These are phyloP conservation scores for Sphagnurus paluster DNA, from an alignment of 1,284 basidiomycete genomes.

Conservation along the genomic window DNA sequence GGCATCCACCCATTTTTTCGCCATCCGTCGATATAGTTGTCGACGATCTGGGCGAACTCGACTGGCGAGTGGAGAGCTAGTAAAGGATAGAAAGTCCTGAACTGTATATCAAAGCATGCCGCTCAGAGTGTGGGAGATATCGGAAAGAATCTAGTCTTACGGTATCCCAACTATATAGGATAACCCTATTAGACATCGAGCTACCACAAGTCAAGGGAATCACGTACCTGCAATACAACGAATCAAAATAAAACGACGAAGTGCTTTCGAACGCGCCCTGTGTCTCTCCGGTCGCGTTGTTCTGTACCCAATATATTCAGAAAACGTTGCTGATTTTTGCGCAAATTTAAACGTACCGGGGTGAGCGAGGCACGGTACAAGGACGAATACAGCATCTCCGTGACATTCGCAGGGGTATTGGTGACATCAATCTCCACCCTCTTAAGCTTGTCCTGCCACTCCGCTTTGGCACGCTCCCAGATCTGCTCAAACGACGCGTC, in stretches of 20 bases:
- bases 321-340: neutral
- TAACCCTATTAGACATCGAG: neutral
- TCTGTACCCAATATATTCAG: conserved; percentile 34
- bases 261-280: conserved; percentile 66
- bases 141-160: too few species aligned
- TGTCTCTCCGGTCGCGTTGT: conserved; percentile 72
- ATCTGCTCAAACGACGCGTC: conserved; percentile 44
- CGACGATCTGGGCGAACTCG: conserved; percentile 47
- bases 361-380: conserved; percentile 51
- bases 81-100: conserved; percentile 49
- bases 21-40: conserved; percentile 49
- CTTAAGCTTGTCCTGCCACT: conserved; percentile 45
- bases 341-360: conserved; percentile 20
- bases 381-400: conserved; percentile 47
- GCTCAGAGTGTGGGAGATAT: too few species aligned
- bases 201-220: neutral
- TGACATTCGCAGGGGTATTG: conserved; percentile 39
- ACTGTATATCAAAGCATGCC: too few species aligned
- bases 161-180: conserved; percentile 57
- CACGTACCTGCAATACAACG: conserved; percentile 66
- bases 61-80: conserved; percentile 42
- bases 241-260: conserved; percentile 66
- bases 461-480: conserved; percentile 33
- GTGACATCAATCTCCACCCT: conserved; percentile 38
- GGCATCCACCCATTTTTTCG: conserved; percentile 38